Evolutionary conservation across 495 filamentous ascomycete genomes (phyloP), one percentile per base, ranked within the genome.

Genomic region (Neurospora sp.): DNA sequence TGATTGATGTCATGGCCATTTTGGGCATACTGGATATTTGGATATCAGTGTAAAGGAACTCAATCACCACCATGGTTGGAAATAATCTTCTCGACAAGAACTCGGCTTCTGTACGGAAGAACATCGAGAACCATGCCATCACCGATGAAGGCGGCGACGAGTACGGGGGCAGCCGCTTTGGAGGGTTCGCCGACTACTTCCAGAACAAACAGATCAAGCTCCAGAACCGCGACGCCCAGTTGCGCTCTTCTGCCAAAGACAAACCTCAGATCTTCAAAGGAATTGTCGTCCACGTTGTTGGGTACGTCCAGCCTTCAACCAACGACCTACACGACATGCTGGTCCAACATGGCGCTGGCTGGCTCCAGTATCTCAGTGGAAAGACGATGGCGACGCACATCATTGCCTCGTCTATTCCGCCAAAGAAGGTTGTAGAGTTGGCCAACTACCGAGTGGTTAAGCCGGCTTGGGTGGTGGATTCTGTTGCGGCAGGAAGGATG

Each of bases 311-410:
- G 74, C 96, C 59, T 39, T 61, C 44, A 17, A 27, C 68, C 72
- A 40, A 75, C 40, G 31, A 61, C 74, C 86, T 99, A 9, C 94
- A 96, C 79, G 88, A 85, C 45, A 84, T 97, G 31, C 90, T 98
- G 48, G 94, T 98, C 42, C 89, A 88, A 74, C 89, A 98, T 88
- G 95, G 96, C 14, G 96, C 94, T 37, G 93, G 91, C 1, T 98
- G 97, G 77, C 87, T 96, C 70, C 95, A 98, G 79, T 97, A 98
- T 78, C 84, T 98, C n/a, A 93, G 96, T 78, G 90, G 90, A 42
- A 98, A 98, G 84, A 98, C 94, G 1, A 88, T 89, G 75, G 93
- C 94, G 0, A 99, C 96, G 3, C 96, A 98, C 80, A 96, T 99
- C 76, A 94, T 99, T 77, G 94, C 95, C 6, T 93, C 92, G 65